These are phyloP conservation scores for Tylopilus plumbeoviolaceoides DNA, from an alignment of 768 basidiomycete genomes.

Conservation along the genomic window DNA sequence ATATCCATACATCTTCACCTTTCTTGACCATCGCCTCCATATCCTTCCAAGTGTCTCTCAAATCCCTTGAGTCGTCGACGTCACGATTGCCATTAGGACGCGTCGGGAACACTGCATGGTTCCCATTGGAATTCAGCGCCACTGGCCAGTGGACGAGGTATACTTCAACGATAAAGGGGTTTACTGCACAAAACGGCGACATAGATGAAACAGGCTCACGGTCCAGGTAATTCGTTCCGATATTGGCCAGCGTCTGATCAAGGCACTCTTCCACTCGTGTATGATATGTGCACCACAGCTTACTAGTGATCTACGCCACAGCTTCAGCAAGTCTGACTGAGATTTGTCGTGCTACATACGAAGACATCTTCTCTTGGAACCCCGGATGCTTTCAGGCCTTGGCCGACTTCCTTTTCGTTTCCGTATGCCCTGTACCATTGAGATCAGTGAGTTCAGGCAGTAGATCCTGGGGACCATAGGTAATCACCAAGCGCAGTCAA, in stretches of 20 bases:
- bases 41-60: slow-evolving; percentile 77
- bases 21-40: slow-evolving; percentile 73
- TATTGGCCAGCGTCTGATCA: slow-evolving; percentile 68
- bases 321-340: not conserved
- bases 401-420: slow-evolving; percentile 82
- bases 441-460: slow-evolving; percentile 16
- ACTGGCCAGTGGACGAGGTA: slow-evolving; percentile 82
- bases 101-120: slow-evolving; percentile 53
- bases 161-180: slow-evolving; percentile 25
- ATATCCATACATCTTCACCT: slow-evolving; percentile 35
- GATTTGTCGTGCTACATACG: slow-evolving; percentile 33
- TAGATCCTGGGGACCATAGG: not conserved
- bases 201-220: slow-evolving; percentile 39
- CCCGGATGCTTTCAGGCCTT: slow-evolving; percentile 73
- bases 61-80: slow-evolving; percentile 59
- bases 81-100: slow-evolving; percentile 64
- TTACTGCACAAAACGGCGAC: not conserved
- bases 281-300: slow-evolving; percentile 68
- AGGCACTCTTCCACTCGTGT: slow-evolving; percentile 68
- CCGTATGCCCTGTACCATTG: slow-evolving; percentile 47
- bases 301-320: slow-evolving; percentile 58
- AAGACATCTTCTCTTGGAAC: slow-evolving; percentile 72
- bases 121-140: slow-evolving; percentile 66
- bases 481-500: slow-evolving; percentile 60
- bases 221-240: slow-evolving; percentile 85